A percentile compares a stretch with the other conserved stretches of the same genome.
Evolutionary conservation across 1,284 basidiomycete genomes (phyloP).

Genomic region (Pyrrhoderma lamaoense): DNA sequence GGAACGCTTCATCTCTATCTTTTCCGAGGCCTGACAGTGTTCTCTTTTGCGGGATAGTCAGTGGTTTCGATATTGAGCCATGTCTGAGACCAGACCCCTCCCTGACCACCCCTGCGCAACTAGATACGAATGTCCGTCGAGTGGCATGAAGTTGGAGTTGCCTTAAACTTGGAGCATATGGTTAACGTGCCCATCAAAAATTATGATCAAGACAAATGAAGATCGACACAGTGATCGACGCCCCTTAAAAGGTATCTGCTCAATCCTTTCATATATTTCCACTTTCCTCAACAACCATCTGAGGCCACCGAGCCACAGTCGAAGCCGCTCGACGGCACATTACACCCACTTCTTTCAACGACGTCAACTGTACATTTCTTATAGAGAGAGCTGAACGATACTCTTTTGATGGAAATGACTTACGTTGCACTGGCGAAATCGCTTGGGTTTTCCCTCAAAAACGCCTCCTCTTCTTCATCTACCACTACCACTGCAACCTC

Average conservation of each 20-base stretch:
- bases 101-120: slow-evolving; percentile 84
- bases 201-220: background rate
- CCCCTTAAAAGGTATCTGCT: too few species aligned
- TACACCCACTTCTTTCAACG: too few species aligned
- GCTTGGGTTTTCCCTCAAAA: slow-evolving; percentile 12
- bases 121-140: slow-evolving; percentile 75
- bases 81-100: slow-evolving; percentile 68
- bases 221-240: too few species aligned
- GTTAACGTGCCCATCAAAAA: too few species aligned
- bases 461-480: slow-evolving; percentile 6
- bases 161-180: background rate
- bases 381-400: too few species aligned
- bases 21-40: slow-evolving; percentile 79
- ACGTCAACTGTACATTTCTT: too few species aligned
- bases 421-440: slow-evolving; percentile 16
- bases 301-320: too few species aligned
- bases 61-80: slow-evolving; percentile 61
- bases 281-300: too few species aligned
- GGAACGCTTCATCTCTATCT: slow-evolving; percentile 87
- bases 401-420: slow-evolving; percentile 6
- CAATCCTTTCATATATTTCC: too few species aligned
- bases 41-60: slow-evolving; percentile 80
- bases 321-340: too few species aligned
- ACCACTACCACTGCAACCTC: slow-evolving; percentile 1
- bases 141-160: slow-evolving; percentile 43